Evolutionary conservation across 768 basidiomycete species (phyloP), one percentile per base, ranked within the genome.

Genomic region (Auriculariales sp.): DNA sequence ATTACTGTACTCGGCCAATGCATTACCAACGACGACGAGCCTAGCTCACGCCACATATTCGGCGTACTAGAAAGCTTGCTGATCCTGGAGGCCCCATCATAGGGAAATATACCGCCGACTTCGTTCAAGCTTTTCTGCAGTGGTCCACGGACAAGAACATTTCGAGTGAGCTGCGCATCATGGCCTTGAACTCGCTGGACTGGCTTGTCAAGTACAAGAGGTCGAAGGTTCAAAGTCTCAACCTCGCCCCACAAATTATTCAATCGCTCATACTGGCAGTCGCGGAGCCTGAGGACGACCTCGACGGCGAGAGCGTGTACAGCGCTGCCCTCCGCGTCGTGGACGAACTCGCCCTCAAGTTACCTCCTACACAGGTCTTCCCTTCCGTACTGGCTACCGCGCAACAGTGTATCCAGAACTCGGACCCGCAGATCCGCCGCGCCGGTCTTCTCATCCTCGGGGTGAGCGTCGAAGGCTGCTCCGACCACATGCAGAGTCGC

Each of bases 191-290:
- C 59, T 85, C 88, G 5, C 77, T 99, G 6, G 85, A 90, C 60
- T 98, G 93, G 93, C 90, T 92, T 6, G 83, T 97, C 49, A 85
- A 93, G 72, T 98, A 98, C 71, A 99, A 98, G 79, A 97, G 95
- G 69, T 82, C 83, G 46, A 95, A 92, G 66, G 77, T 99, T 31
- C 91, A 95, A 66, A 75, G 75, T 57, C 74, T 91, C 53, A 78
- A 78, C 60, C 73, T 99, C 50, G 91, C 90, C 15, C 75, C 77
- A 42, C 74, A 77, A 25, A 93, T 99, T 60, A 75, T 98, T 50
- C 80, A 89, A 56, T 86, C 87, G 36, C 77, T 99, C 35, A 83
- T 99, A 75, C 90, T 91, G 39, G 87, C 98, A 58, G 83, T 90
- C 3, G 83, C 87, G 27, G 95, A 99, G 68, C 79, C 82, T 5